Conservation (phyloP, 306 rosid genomes). For the Vigna angularis region DNA sequence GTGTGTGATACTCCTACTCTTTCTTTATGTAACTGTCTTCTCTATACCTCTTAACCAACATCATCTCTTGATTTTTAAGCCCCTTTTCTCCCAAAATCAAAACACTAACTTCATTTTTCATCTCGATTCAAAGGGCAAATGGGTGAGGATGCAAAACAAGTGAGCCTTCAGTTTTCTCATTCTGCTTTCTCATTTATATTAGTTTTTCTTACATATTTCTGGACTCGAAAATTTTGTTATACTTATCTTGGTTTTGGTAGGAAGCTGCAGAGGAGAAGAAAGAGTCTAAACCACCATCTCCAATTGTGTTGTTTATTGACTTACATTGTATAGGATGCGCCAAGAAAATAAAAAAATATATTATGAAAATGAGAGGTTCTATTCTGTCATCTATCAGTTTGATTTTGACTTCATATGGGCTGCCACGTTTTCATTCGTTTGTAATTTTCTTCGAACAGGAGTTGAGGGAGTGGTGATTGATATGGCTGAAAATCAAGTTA, state of each 20-base stretch:
- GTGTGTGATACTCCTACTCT: constrained; percentile 28
- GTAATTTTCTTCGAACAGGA: constrained; percentile 51
- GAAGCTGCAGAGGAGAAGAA: constrained; percentile 56
- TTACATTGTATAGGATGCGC: constrained; percentile 91
- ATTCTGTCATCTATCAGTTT: not conserved
- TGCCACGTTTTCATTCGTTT: constrained; percentile 4
- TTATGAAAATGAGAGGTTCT: constrained; percentile 74
- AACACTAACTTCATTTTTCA: constrained; percentile 28
- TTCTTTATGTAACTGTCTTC: constrained; percentile 38
- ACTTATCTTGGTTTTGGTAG: not conserved
- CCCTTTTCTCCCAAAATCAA: constrained; percentile 2
- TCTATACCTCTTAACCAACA: constrained; percentile 23
- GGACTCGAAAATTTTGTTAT: not conserved
- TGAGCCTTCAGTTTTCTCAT: constrained; percentile 32
- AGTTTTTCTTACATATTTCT: not conserved
- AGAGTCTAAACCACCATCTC: constrained; percentile 68
- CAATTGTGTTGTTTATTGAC: constrained; percentile 73
- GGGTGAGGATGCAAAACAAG: constrained; percentile 82
- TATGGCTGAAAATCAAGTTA: constrained; percentile 80
- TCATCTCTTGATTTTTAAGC: constrained; percentile 17
- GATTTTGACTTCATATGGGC: constrained; percentile 26
- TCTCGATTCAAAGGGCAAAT: constrained; percentile 45
- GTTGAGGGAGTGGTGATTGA: constrained; percentile 75
- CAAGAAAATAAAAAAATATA: constrained; percentile 77
- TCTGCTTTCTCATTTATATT: constrained; percentile 22